Evolutionary conservation across 2,329 filamentous ascomycete genomes (phyloP), one percentile per base, ranked within the genome.

Genomic region (Huntiella savannae): DNA sequence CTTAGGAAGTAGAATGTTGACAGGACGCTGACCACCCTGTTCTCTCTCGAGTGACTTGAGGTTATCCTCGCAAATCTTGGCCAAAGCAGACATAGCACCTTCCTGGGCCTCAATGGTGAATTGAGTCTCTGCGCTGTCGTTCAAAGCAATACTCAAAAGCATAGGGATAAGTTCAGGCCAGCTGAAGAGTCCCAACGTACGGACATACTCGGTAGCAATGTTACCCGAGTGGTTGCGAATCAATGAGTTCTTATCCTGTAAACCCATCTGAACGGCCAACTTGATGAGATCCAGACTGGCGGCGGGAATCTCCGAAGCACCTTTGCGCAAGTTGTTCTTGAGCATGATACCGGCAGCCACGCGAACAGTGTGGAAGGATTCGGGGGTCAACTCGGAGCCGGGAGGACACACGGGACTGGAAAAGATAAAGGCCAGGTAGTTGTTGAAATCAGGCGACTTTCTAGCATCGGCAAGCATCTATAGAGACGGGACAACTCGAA

Each of bases 51-150:
- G 68, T 49, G 84, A 70, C 58, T 82, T 85, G 57, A 76, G 79
- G 64, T 93, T 95, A 63, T 98, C 91, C 63, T 98, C 91, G 63
- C 91, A 98, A 51, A 98, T 87, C 68, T 96, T 96, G 59, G 81
- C 69, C 61, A 98, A 69, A 41, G 91, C 87, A 42, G 82, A 77
- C 82, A 96, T 94, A 54, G 85, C 87, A 51, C 87, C 87, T 60
- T 98, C 88, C 58, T 95, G 86, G 10, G 80, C 78, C 57, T 83
- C 73, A 38, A 71, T 65, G 5, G 83, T 67, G 16, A 77, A 67
- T 52, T 79, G 75, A 4, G 40, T 44, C 16, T 37, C 38, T 36
- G 82, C 79, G 40, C 66, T 68, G 47, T 76, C 64, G 60, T 93
- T 92, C 53, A 74, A 73, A 51, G 93, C 75, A 61, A 93, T 70